phyloP scores from a whole-genome alignment of 192 early-diverging fungal genomes.

The Irineochytrium annulatum region DNA sequence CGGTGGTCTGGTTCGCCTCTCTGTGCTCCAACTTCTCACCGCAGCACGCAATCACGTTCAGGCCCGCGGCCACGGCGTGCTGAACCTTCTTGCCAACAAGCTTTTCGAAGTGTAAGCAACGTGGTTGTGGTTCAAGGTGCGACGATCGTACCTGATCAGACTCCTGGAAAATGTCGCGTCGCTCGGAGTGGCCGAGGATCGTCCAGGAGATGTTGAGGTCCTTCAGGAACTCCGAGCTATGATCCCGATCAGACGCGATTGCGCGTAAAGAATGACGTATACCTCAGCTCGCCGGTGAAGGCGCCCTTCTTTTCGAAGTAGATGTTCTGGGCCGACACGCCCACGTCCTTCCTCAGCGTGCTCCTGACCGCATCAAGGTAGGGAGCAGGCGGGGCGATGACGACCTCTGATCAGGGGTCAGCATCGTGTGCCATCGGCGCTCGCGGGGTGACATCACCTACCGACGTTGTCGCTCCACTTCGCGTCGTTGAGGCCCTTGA shows the following conservation, averaged over 20 bases:
- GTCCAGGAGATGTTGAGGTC: slow-evolving; percentile 94
- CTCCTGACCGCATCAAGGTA: slow-evolving; percentile 81
- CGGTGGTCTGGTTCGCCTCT: slow-evolving; percentile 79
- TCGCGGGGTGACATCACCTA: slow-evolving; percentile 34
- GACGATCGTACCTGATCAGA: slow-evolving; percentile 62
- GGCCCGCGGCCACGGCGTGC: slow-evolving; percentile 79
- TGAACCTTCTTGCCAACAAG: slow-evolving; percentile 85
- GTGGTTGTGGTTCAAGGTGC: neutral
- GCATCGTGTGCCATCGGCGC: neutral
- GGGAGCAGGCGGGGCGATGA: slow-evolving; percentile 89
- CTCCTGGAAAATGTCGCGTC: slow-evolving; percentile 89
- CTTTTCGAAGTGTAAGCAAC: slow-evolving; percentile 14
- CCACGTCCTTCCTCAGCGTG: slow-evolving; percentile 74
- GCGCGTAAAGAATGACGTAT: slow-evolving; percentile 51
- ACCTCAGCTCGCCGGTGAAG: slow-evolving; percentile 95
- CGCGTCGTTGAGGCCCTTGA: slow-evolving; percentile 73
- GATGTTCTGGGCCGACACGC: slow-evolving; percentile 95
- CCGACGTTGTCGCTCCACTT: slow-evolving; percentile 60
- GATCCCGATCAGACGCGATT: slow-evolving; percentile 15
- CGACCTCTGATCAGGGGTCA: slow-evolving; percentile 72
- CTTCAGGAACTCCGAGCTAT: slow-evolving; percentile 87
- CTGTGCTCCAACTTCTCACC: slow-evolving; percentile 96
- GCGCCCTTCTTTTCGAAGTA: slow-evolving; percentile 84
- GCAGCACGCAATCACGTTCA: slow-evolving; percentile 92
- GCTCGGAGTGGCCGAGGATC: slow-evolving; percentile 98